These are phyloP conservation scores for Mycena vulgaris DNA, from an alignment of 768 basidiomycete species.

Conservation along the genomic window DNA sequence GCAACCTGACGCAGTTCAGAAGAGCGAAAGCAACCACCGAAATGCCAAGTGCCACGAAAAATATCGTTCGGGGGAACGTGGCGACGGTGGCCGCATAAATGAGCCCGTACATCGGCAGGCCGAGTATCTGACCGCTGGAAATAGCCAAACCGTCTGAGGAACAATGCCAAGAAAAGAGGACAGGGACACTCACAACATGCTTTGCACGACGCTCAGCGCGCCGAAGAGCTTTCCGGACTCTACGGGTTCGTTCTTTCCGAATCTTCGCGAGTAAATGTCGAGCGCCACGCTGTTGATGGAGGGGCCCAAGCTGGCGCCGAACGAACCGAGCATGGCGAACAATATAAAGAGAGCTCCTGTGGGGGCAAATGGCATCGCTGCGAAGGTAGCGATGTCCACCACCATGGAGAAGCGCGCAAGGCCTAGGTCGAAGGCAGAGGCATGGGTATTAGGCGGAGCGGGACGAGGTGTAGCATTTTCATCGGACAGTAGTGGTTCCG, in stretches of 20 bases:
- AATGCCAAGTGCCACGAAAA: constrained; percentile 66
- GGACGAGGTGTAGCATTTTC: constrained; percentile 10
- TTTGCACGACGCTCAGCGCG: constrained; percentile 81
- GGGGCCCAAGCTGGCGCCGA: constrained; percentile 76
- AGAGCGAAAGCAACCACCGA: constrained; percentile 60
- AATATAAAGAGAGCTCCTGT: constrained; percentile 59
- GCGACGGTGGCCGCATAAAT: constrained; percentile 82
- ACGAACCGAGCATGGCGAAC: constrained; percentile 64
- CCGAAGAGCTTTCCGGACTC: constrained; percentile 71
- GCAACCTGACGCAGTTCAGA: constrained; percentile 64
- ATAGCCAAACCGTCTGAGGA: too few species aligned
- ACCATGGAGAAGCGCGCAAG: constrained; percentile 75
- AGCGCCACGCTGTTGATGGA: constrained; percentile 81
- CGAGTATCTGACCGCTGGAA: constrained; percentile 64
- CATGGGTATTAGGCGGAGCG: constrained; percentile 47
- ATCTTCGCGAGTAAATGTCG: constrained; percentile 69
- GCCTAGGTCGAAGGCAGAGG: constrained; percentile 75
- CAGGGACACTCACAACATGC: constrained; percentile 21
- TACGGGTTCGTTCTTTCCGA: constrained; percentile 32
- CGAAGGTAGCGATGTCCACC: constrained; percentile 69
- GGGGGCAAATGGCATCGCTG: constrained; percentile 58
- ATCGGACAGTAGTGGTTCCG: constrained; percentile 31
- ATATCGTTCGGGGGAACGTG: constrained; percentile 77
- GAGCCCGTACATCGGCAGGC: constrained; percentile 81
- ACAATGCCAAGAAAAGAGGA: neutral